phyloP scores from a whole-genome alignment of 2,329 filamentous ascomycete species.

The Calonectria hawksworthii region DNA sequence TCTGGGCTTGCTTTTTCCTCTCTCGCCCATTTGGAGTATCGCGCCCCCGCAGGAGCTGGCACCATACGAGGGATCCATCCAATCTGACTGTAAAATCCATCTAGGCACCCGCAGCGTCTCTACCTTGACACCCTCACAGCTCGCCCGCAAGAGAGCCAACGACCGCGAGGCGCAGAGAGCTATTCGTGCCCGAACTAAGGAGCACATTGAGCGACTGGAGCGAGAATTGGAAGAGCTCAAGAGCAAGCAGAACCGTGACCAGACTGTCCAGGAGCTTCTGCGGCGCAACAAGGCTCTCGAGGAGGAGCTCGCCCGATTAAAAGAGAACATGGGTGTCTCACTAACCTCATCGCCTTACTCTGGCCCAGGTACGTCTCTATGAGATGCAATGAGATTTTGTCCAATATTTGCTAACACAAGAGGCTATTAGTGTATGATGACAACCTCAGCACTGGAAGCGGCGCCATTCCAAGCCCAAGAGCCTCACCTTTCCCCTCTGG shows the following conservation, averaged over 20 bases:
- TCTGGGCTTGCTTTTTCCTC: slow-evolving; percentile 8
- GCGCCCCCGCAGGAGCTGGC: neutral
- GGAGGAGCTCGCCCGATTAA: slow-evolving; percentile 63
- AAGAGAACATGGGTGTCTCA: slow-evolving; percentile 60
- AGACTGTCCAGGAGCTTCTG: slow-evolving; percentile 65
- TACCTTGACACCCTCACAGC: slow-evolving; percentile 88
- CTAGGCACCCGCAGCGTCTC: slow-evolving; percentile 82
- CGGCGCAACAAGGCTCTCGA: slow-evolving; percentile 68
- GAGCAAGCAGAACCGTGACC: slow-evolving; percentile 62
- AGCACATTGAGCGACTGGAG: slow-evolving; percentile 86
- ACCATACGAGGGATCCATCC: neutral
- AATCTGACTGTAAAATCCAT: neutral
- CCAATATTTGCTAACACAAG: slow-evolving; percentile 29
- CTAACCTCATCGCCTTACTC: slow-evolving; percentile 58
- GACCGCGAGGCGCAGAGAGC: slow-evolving; percentile 91
- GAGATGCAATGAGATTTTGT: slow-evolving; percentile 2
- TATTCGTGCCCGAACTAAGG: slow-evolving; percentile 88
- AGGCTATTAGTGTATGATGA: slow-evolving; percentile 56
- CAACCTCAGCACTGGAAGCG: slow-evolving; percentile 54
- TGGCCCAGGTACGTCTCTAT: slow-evolving; percentile 52
- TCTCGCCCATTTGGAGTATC: neutral
- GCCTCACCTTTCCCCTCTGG: slow-evolving; percentile 60
- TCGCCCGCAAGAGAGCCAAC: slow-evolving; percentile 91
- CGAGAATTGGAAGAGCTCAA: slow-evolving; percentile 80
- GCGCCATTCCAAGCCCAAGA: slow-evolving; percentile 59